These are phyloP conservation scores for Psidium friedrichsthalianum DNA, from an alignment of 345 rosid genomes.

Conservation along the genomic window DNA sequence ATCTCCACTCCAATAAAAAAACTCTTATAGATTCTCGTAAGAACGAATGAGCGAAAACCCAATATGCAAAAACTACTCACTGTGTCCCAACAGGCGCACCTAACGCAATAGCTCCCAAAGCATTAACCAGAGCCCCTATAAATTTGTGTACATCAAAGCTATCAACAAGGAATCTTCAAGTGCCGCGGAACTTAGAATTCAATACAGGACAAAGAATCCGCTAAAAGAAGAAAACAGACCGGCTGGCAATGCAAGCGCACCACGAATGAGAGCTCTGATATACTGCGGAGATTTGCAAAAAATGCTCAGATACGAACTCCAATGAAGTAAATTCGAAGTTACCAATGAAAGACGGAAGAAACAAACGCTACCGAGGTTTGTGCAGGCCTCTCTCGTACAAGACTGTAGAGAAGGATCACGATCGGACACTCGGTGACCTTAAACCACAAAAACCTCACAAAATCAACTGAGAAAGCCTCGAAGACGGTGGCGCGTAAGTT, in stretches of 20 bases:
- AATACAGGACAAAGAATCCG: not conserved
- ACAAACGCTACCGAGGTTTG: constrained; percentile 42
- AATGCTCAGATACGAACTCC: not conserved
- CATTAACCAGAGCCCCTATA: constrained; percentile 66
- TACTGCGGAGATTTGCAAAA: constrained; percentile 27
- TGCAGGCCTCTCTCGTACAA: constrained; percentile 34
- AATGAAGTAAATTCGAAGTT: not conserved
- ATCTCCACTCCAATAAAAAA: not conserved
- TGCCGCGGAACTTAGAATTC: not conserved
- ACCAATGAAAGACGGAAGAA: not conserved
- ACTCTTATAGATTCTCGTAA: constrained; percentile 3
- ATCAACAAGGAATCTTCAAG: not conserved
- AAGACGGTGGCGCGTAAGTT: not conserved
- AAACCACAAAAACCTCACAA: not conserved
- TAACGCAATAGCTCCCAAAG: constrained; percentile 69
- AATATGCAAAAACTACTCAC: constrained; percentile 30
- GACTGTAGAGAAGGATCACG: constrained; percentile 46
- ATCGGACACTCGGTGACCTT: constrained; percentile 40
- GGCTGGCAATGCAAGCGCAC: constrained; percentile 46
- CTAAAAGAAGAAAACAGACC: constrained; percentile 36
- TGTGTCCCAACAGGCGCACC: constrained; percentile 74
- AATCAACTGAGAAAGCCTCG: not conserved
- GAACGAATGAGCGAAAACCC: not conserved
- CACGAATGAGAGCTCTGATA: constrained; percentile 44
- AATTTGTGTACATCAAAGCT: not conserved